phyloP scores from a whole-genome alignment of 371 early-diverging fungal genomes.

The Lichtheimia hyalospora region DNA sequence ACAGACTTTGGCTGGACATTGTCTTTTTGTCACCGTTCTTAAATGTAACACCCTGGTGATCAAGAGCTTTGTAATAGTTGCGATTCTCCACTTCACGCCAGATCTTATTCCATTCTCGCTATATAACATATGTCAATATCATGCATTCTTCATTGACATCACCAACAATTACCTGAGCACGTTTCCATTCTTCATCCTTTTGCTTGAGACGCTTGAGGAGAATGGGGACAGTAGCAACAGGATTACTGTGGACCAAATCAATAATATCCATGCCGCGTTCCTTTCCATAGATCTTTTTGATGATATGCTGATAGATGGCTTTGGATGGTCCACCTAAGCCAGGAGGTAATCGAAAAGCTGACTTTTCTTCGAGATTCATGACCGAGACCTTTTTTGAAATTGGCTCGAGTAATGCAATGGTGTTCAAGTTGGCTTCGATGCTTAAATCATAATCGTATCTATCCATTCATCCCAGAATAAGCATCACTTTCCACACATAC shows the following conservation, averaged over 20 bases:
- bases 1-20: conserved; percentile 71
- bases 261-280: conserved; percentile 90
- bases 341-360: conserved; percentile 66
- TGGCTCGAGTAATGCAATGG: conserved; percentile 91
- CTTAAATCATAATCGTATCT: conserved; percentile 97
- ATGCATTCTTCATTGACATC: no score
- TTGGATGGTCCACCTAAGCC: conserved; percentile 84
- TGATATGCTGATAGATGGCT: conserved; percentile 86
- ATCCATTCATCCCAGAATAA: conserved; percentile 44
- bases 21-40: conserved; percentile 84
- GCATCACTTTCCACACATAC: not conserved
- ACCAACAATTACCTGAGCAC: conserved; percentile 31
- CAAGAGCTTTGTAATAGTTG: conserved; percentile 97
- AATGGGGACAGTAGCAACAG: conserved; percentile 92
- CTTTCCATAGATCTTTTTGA: conserved; percentile 90
- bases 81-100: conserved; percentile 95
- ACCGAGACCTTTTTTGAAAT: conserved; percentile 71
- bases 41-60: conserved; percentile 91
- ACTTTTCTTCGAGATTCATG: conserved; percentile 84
- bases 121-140: conserved; percentile 1
- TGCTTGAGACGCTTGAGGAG: conserved; percentile 95
- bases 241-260: conserved; percentile 90
- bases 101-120: conserved; percentile 92
- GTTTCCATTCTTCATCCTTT: conserved; percentile 97
- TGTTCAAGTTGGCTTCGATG: conserved; percentile 91